phyloP scores from a whole-genome alignment of 345 rosid species.

The Noccaea caerulescens region DNA sequence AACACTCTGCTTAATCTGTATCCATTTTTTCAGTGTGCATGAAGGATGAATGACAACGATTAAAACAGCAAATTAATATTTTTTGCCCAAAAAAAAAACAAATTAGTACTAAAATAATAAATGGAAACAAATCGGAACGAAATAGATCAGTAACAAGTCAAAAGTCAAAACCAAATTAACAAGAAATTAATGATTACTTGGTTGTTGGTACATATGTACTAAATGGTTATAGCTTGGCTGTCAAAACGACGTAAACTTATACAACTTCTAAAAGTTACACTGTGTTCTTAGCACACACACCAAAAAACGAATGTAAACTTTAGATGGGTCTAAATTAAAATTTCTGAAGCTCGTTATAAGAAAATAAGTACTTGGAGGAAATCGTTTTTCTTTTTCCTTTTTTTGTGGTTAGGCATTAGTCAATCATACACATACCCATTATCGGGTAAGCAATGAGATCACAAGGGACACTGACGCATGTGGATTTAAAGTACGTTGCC shows the following conservation, averaged over 20 bases:
- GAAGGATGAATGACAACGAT: not conserved
- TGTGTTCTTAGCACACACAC: not conserved
- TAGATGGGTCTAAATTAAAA: not conserved
- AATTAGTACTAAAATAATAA: not conserved
- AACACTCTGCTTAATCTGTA: no score
- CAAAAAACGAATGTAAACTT: not conserved
- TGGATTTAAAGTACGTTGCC: not conserved
- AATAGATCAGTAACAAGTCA: not conserved
- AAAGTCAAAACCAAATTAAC: not conserved
- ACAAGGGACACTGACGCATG: constrained; percentile 22
- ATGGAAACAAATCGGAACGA: not conserved
- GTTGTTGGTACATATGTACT: not conserved
- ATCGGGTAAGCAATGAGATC: constrained; percentile 41
- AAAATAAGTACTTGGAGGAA: not conserved
- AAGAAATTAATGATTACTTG: not conserved
- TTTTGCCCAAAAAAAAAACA: not conserved
- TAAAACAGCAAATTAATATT: not conserved
- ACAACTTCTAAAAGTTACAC: not conserved
- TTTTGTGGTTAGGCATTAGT: not conserved
- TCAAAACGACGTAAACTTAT: not conserved
- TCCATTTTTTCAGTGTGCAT: not conserved
- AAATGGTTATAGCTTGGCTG: not conserved
- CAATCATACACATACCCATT: constrained; percentile 16
- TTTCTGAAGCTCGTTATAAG: not conserved
- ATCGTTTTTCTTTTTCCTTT: not conserved